Base-by-base conservation (phyloP, 148 eudicot species). In the Pouteria glomerata region DNA sequence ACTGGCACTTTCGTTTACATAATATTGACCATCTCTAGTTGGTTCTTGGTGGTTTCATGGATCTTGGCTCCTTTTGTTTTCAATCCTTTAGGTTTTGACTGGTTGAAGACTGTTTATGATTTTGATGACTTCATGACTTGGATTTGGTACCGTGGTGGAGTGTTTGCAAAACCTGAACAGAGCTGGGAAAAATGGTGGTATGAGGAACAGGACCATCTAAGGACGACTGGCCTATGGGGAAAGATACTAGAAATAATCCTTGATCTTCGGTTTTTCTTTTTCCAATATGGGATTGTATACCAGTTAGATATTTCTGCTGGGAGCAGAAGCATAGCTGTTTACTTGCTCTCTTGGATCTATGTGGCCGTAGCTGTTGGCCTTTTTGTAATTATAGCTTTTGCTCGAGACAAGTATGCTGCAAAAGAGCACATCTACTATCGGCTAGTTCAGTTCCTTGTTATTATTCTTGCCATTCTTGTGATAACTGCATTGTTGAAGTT, bases 131-230 rank as follows among this genome's bases (percentile, higher is more conserved):
- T 90, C 77, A 85, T 90, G 92, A 87, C 85, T 73, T 93, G 98
- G 98, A 87, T 93, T 51, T 93, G 97, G 98, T 83, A 68, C 81
- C 76, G 76, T 37, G 95, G 97, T 77, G 88, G 97, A 76, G 89
- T 93, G 44, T 88, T 90, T 85, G 87, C 88, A 19, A 89, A 85
- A 73, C 35, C 96, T 70, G 98, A 93, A 57, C 88, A 93, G 86
- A 84, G 92, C 80, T 93, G 98, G 98, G 89, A 87, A 80, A 86
- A 81, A 68, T 93, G 98, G 98, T 93, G 98, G 98, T 73, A 82
- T 10, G 98, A 93, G 79, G 96, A 93, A 76, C 98, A 93, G 79
- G 94, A 88, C 75, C 98, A 93, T 84, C 69, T 93, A 14, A 93
- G 92, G 68, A 90, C 90, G 44, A 93, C 90, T 34, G 98, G 98